Percentiles rank a stretch among this genome's conserved stretches.
These are phyloP conservation scores for Sarocladium strictum DNA, from an alignment of 2,329 filamentous ascomycete genomes.

Conservation along the genomic window DNA sequence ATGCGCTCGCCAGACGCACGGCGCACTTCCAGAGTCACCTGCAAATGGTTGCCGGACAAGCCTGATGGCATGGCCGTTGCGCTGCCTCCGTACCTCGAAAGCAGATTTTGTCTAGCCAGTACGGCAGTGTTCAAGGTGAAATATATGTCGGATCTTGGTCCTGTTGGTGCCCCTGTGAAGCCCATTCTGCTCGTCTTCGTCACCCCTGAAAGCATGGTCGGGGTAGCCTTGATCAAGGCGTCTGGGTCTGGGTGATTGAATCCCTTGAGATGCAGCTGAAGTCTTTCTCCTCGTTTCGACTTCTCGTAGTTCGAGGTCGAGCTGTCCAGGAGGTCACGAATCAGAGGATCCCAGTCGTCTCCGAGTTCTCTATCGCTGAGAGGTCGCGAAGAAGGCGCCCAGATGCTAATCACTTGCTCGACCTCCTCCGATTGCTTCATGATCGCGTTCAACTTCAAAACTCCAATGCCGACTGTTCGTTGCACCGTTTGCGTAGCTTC, in stretches of 20 bases:
- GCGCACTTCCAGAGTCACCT: slow-evolving; percentile 84
- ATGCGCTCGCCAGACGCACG: slow-evolving; percentile 73
- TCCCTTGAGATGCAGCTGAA: slow-evolving; percentile 73
- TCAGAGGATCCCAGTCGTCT: slow-evolving; percentile 66
- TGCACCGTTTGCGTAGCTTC: slow-evolving; percentile 26
- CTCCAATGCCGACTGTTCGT: slow-evolving; percentile 69
- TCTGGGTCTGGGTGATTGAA: slow-evolving; percentile 77
- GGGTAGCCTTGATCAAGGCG: slow-evolving; percentile 74
- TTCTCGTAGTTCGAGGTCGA: slow-evolving; percentile 68
- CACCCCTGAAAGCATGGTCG: slow-evolving; percentile 78
- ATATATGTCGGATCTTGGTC: slow-evolving; percentile 90
- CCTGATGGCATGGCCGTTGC: slow-evolving; percentile 62
- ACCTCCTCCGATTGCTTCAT: slow-evolving; percentile 66
- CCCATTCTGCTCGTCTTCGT: slow-evolving; percentile 82
- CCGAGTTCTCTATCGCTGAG: slow-evolving; percentile 51
- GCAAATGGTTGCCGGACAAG: slow-evolving; percentile 66
- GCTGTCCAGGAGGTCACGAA: slow-evolving; percentile 68
- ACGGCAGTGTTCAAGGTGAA: slow-evolving; percentile 74
- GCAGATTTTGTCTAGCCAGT: slow-evolving; percentile 67
- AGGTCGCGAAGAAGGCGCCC: slow-evolving; percentile 56
- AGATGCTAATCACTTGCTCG: slow-evolving; percentile 73
- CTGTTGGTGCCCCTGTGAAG: slow-evolving; percentile 86
- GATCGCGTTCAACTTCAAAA: slow-evolving; percentile 68
- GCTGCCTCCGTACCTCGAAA: slow-evolving; percentile 65
- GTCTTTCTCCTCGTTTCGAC: slow-evolving; percentile 64